A percentile compares a stretch with the other conserved stretches of the same genome.
Evolutionary conservation across 352 stramenopile genomes (phyloP).

Genomic region (Globisporangium ultimum): DNA sequence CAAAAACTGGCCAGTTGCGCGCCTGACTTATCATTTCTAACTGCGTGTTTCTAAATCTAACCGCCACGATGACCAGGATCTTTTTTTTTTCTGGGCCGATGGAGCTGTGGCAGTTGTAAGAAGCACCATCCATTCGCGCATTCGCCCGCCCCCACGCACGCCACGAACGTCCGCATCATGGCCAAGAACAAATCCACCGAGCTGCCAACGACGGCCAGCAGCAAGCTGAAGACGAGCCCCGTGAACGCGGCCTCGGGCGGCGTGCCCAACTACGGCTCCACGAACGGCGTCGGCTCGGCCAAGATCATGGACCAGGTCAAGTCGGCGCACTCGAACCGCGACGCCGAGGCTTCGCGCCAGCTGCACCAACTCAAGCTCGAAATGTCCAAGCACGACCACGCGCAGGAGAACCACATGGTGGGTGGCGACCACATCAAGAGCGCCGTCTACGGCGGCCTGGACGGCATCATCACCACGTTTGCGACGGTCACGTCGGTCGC

Average conservation of each 20-base stretch:
- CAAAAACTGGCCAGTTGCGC: background rate
- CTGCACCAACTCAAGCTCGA: constrained; percentile 71
- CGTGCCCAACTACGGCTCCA: constrained; percentile 45
- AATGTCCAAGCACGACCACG: constrained; percentile 52
- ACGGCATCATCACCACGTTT: constrained; percentile 96
- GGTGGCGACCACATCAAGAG: constrained; percentile 82
- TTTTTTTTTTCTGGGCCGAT: background rate
- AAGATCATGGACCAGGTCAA: constrained; percentile 55
- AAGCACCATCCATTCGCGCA: constrained; percentile 1
- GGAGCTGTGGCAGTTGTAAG: background rate
- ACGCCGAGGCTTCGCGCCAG: constrained; percentile 49
- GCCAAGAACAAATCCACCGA: constrained; percentile 13
- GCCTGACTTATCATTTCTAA: background rate
- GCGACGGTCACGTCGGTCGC: constrained; percentile 93
- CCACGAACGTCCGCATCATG: background rate
- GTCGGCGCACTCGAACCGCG: constrained; percentile 38
- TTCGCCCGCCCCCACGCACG: background rate
- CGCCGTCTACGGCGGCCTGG: constrained; percentile 93
- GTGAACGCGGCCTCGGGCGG: constrained; percentile 12
- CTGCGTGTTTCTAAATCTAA: background rate
- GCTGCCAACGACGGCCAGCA: constrained; percentile 1
- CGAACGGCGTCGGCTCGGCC: constrained; percentile 22
- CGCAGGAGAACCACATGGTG: constrained; percentile 68
- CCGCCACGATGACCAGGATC: background rate
- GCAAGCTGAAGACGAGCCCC: constrained; percentile 15